A percentile compares a stretch with the other conserved stretches of the same genome.
phyloP scores from a whole-genome alignment of 371 early-diverging fungal species.

The Mucor irregularis region DNA sequence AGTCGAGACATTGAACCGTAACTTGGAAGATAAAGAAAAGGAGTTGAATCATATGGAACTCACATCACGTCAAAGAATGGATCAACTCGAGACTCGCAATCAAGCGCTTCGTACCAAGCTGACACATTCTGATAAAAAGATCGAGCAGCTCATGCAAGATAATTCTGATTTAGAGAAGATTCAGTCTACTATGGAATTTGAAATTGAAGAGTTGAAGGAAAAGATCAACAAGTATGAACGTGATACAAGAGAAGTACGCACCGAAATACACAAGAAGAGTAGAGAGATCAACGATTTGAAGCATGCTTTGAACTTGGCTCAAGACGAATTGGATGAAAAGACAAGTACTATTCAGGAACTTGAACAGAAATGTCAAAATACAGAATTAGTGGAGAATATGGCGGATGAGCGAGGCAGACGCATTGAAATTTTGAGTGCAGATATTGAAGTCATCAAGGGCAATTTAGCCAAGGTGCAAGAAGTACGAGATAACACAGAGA shows the following conservation, averaged over 20 bases:
- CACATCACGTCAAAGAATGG: neutral
- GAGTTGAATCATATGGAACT: neutral
- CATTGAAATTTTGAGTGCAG: slow-evolving; percentile 6
- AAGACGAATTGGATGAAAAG: neutral
- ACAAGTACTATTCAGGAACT: neutral
- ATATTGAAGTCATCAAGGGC: neutral
- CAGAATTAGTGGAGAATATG: neutral
- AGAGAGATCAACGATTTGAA: neutral
- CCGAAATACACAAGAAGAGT: neutral
- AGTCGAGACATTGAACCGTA: neutral
- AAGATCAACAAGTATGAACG: slow-evolving; percentile 5
- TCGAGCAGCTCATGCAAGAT: neutral
- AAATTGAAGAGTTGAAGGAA: neutral
- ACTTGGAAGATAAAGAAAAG: slow-evolving; percentile 1
- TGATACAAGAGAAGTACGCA: neutral
- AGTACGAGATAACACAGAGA: too few relatives aligned
- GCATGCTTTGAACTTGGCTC: neutral
- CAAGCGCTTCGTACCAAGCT: slow-evolving; percentile 5
- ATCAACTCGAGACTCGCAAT: slow-evolving; percentile 1
- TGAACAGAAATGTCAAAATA: slow-evolving; percentile 1
- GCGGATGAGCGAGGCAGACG: slow-evolving; percentile 8
- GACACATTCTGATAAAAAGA: slow-evolving; percentile 1
- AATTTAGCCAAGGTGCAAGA: slow-evolving; percentile 5
- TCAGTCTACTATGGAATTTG: neutral
- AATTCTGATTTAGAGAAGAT: neutral